A percentile compares a stretch with the other conserved stretches of the same genome.
Conservation (phyloP, 2,329 filamentous ascomycete species). For the Sclerotinia minor region DNA sequence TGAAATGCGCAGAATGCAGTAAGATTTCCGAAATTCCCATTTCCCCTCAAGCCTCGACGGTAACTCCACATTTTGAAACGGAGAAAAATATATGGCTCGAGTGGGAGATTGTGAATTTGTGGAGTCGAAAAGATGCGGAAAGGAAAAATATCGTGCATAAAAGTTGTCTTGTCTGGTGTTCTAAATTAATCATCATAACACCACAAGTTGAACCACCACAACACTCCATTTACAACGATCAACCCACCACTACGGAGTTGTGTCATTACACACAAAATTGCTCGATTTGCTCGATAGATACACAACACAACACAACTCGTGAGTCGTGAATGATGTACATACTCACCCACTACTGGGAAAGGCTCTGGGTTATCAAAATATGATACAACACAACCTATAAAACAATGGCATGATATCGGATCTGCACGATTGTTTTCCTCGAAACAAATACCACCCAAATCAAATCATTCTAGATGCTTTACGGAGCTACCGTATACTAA, state of each 20-base stretch:
- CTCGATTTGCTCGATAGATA: too few species aligned
- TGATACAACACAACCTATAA: not conserved
- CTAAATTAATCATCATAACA: not conserved
- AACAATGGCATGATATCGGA: not conserved
- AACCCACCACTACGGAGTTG: not conserved
- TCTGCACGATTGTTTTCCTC: not conserved
- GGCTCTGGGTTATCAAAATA: not conserved
- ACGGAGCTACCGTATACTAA: not conserved
- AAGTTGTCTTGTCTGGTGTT: conserved; percentile 2
- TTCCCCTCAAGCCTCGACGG: not conserved
- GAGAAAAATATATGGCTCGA: not conserved
- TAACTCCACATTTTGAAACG: not conserved
- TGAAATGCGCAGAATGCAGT: not conserved
- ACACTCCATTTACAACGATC: not conserved
- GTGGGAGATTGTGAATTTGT: not conserved
- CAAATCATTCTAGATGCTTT: not conserved
- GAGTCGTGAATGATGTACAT: not conserved
- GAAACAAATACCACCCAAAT: not conserved
- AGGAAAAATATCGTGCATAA: not conserved
- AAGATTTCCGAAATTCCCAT: not conserved
- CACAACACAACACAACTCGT: too few species aligned
- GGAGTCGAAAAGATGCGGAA: not conserved
- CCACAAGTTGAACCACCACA: not conserved
- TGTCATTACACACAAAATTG: too few species aligned
- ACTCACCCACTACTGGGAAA: not conserved